A percentile compares a stretch with the other conserved stretches of the same genome.
These are phyloP conservation scores for Nakazawaea pomicola DNA, from an alignment of 805 yeast genomes.

Conservation along the genomic window DNA sequence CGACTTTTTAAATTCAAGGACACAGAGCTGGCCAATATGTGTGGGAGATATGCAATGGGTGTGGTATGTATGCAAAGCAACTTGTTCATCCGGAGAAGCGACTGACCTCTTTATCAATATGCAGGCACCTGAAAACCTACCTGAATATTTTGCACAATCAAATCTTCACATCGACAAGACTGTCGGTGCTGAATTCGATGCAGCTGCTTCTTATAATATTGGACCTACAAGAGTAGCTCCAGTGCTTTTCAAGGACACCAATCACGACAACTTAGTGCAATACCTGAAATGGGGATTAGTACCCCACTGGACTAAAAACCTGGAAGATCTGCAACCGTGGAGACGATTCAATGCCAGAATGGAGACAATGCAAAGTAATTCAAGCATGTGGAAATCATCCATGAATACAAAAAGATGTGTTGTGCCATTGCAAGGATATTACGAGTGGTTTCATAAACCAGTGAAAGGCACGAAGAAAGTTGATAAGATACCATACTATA, in stretches of 20 bases:
- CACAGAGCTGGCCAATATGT: too few relatives aligned
- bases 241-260: slow-evolving; percentile 26
- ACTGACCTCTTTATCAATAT: too few relatives aligned
- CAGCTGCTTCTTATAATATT: slow-evolving; percentile 46
- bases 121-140: slow-evolving; percentile 36
- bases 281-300: slow-evolving; percentile 80
- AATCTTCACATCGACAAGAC: slow-evolving; percentile 23
- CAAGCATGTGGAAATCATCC: slow-evolving; percentile 54
- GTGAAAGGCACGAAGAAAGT: slow-evolving; percentile 19
- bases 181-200: slow-evolving; percentile 16
- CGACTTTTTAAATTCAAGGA: too few relatives aligned
- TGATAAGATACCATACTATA: slow-evolving; percentile 59
- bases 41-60: slow-evolving; percentile 30
- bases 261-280: slow-evolving; percentile 25
- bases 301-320: slow-evolving; percentile 56
- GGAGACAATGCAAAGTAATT: slow-evolving; percentile 48
- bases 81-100: too few relatives aligned
- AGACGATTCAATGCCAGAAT: slow-evolving; percentile 70
- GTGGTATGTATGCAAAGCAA: slow-evolving; percentile 16
- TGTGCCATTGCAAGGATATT: slow-evolving; percentile 79
- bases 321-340: slow-evolving; percentile 30
- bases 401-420: slow-evolving; percentile 55
- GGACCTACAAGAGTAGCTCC: slow-evolving; percentile 55
- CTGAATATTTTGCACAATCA: slow-evolving; percentile 30
- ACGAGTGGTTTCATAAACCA: slow-evolving; percentile 58